phyloP scores from a whole-genome alignment of 2,329 filamentous ascomycete genomes.

The Neurospora sp. region DNA sequence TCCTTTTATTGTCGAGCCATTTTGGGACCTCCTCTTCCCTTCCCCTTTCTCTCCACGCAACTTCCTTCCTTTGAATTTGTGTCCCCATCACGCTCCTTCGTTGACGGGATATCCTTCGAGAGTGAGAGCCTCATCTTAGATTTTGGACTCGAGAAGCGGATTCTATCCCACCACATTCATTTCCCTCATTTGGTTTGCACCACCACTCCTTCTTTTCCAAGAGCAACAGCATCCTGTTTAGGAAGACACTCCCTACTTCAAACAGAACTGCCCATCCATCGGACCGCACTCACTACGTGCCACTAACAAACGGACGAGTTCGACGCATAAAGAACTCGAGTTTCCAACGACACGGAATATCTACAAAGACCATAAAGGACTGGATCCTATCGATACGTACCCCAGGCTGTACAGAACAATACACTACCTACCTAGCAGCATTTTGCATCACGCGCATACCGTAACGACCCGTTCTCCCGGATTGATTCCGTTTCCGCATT shows the following conservation, averaged over 20 bases:
- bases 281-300: background rate
- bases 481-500: background rate
- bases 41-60: slow-evolving; percentile 1
- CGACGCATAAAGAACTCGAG: background rate
- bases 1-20: slow-evolving; percentile 11
- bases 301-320: background rate
- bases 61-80: slow-evolving; percentile 1
- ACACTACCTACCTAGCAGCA: background rate
- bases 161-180: background rate
- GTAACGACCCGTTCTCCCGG: background rate
- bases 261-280: background rate
- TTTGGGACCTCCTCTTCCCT: slow-evolving; percentile 8
- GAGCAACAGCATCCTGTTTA: background rate
- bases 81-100: slow-evolving; percentile 15
- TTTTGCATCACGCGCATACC: background rate
- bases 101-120: slow-evolving; percentile 10
- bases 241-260: slow-evolving; percentile 8
- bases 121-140: slow-evolving; percentile 12
- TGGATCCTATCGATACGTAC: slow-evolving; percentile 4
- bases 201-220: slow-evolving; percentile 1
- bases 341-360: background rate
- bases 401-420: background rate
- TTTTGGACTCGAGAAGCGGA: slow-evolving; percentile 13
- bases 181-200: background rate
- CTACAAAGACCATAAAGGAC: slow-evolving; percentile 4